Conservation (phyloP, 768 basidiomycete species). For the Suillus discolor region DNA sequence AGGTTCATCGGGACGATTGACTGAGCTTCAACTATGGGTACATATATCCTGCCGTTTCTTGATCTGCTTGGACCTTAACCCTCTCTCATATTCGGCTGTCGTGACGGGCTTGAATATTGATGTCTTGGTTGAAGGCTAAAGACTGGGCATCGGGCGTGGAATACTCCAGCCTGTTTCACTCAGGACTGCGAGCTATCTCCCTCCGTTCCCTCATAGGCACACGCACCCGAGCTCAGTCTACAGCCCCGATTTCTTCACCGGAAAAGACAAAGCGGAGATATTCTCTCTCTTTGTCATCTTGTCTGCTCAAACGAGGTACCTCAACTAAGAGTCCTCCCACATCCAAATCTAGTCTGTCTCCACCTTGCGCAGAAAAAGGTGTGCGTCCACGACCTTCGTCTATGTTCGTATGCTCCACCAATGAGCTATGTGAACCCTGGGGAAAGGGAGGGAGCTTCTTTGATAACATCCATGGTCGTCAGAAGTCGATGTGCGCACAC, state of each 20-base stretch:
- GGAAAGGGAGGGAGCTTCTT: slow-evolving; percentile 5
- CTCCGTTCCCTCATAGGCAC: slow-evolving; percentile 8
- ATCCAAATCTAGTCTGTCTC: slow-evolving; percentile 10
- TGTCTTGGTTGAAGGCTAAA: slow-evolving; percentile 35
- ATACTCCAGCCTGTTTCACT: slow-evolving; percentile 39
- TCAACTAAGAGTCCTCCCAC: slow-evolving; percentile 8
- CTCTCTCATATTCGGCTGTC: slow-evolving; percentile 1
- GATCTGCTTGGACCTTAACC: neutral
- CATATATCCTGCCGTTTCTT: slow-evolving; percentile 25
- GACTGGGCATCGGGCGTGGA: slow-evolving; percentile 32
- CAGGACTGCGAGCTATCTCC: slow-evolving; percentile 36
- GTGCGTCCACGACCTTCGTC: slow-evolving; percentile 16
- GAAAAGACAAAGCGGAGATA: slow-evolving; percentile 11
- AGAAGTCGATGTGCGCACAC: slow-evolving; percentile 20
- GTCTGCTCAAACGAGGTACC: slow-evolving; percentile 11
- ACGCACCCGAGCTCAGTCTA: slow-evolving; percentile 11
- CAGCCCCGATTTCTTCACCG: slow-evolving; percentile 4
- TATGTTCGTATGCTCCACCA: slow-evolving; percentile 20
- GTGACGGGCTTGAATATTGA: slow-evolving; percentile 7
- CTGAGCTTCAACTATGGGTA: slow-evolving; percentile 24
- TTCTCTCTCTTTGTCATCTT: slow-evolving; percentile 15
- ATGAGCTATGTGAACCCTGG: slow-evolving; percentile 13
- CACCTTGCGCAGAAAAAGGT: neutral
- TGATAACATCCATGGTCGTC: slow-evolving; percentile 6
- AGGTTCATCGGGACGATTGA: slow-evolving; percentile 13